Base-by-base conservation (phyloP, 2,329 filamentous ascomycete species). In the Rhinocladiella mackenziei region DNA sequence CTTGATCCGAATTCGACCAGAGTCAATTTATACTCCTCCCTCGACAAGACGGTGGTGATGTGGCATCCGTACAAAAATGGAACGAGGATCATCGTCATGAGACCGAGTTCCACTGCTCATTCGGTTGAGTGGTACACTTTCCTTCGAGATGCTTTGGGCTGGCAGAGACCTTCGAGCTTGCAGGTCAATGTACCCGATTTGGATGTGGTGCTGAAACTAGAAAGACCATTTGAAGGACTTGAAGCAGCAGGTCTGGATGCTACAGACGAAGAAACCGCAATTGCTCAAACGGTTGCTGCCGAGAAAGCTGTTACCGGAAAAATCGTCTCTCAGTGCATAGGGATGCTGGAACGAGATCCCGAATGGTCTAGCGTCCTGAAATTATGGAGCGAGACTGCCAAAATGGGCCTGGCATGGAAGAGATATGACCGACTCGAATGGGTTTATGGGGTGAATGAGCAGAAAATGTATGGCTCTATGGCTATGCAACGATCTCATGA, bases 101-200 rank as follows among this genome's bases (percentile, higher is more conserved):
- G 78, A 20, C 73, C 80, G 4, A 73, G 76, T 9, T 81, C 80
- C 13, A 70, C 73, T 2, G 75, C 77, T 4, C 77, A 76, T 55
- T 76, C 79, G 5, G 75, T 81, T 7, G 81, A 84, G 58, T 84
- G 81, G 81, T 83, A 80, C 58, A 83, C 80, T 0, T 83, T 83
- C 51, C 65, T 84, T 10, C 69, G 74, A 9, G 75, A 77, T 39
- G 67, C 75, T 5, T 65, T 84, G 14, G 81, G 81, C 26, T 77
- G 74, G 71, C 68, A 71, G 33, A 71, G 77, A 41, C 70, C 77
- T 3, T 67, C 69, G 26, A 73, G 73, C 22, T 66, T 84, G 7
- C 71, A 78, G 41, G 73, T 84, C 53, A 73, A 76, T 48, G 75
- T 84, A 8, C 81, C 81, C 2, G 79, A 83, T 57, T 66, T 84